These are phyloP conservation scores for Funneliformis caledonium DNA, from an alignment of 371 early-diverging fungal species.

Conservation along the genomic window DNA sequence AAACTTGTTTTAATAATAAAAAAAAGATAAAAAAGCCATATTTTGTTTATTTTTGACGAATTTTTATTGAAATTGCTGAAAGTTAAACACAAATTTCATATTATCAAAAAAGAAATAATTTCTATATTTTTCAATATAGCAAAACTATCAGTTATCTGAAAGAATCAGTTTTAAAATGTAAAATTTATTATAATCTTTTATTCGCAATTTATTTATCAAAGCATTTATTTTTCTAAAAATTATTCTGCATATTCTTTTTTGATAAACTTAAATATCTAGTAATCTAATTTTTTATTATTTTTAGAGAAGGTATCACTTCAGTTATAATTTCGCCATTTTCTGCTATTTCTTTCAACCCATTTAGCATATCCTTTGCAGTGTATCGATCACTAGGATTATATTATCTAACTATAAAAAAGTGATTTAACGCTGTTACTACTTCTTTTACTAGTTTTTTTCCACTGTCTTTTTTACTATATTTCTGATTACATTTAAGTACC, in stretches of 20 bases:
- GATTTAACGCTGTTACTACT: not conserved
- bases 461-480: not conserved
- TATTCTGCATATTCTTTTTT: not conserved
- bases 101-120: too few relatives aligned
- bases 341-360: not conserved
- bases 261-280: not conserved
- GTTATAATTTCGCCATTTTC: not conserved
- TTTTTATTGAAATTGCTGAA: too few relatives aligned
- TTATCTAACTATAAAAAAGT: not conserved
- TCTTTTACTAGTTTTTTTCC: not conserved
- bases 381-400: not conserved
- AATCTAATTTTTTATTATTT: not conserved
- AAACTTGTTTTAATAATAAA: too few relatives aligned
- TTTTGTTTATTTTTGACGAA: too few relatives aligned
- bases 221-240: too few relatives aligned
- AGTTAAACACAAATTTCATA: too few relatives aligned
- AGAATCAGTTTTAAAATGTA: too few relatives aligned
- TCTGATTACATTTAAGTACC: not conserved
- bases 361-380: not conserved
- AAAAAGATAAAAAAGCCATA: too few relatives aligned
- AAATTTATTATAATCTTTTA: too few relatives aligned
- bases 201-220: too few relatives aligned
- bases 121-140: too few relatives aligned
- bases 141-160: too few relatives aligned
- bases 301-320: conserved; percentile 1